Base-by-base conservation (phyloP, 805 yeast species). In the Schwanniomyces vanrijiae region DNA sequence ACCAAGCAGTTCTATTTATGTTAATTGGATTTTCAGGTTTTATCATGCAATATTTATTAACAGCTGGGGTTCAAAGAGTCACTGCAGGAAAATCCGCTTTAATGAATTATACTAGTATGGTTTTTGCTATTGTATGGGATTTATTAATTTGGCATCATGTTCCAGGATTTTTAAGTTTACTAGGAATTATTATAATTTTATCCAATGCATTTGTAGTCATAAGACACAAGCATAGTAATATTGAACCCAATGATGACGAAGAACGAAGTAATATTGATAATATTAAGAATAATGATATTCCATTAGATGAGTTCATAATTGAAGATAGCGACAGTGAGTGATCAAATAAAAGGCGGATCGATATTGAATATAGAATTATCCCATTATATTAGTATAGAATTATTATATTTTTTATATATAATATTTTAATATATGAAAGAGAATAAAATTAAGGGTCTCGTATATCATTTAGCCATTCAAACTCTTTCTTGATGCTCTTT, bases 31-130 rank as follows among this genome's bases (percentile, higher is more conserved):
- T 85, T 2, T 76, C 87, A 44, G 97, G 97, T 0, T 91, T 90
- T 64, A 66, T 83, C 49, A 86, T 86, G 84, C 97, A 91, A 63
- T 84, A 83, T 57, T 68, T 84, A 31, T 65, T 88, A 41, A 88
- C 97, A 0, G 82, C 88, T 7, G 97, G 96, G 0, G 78, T 90
- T 43, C 96, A 89, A 62, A 73, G 88, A 45, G 96, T 88, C 52
- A 71, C 73, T 44, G 95, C 96, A 0, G 82, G 90, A 3, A 76
- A 87, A 47, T 88, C 90, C 0, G 76, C 91, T 10, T 75, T 88
- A 50, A 83, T 89, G 81, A 69, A 79, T 2, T 91, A 91, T 61
- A 76, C 90, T 1, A 88, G 84, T 58, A 77, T 90, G 75, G 68
- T 90, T 1, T 89, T 85, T 67, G 92, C 96, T 0, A 68, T 89